Evolutionary conservation across 495 filamentous ascomycete species (phyloP).

Genomic region (Penicillium robsamsonii): DNA sequence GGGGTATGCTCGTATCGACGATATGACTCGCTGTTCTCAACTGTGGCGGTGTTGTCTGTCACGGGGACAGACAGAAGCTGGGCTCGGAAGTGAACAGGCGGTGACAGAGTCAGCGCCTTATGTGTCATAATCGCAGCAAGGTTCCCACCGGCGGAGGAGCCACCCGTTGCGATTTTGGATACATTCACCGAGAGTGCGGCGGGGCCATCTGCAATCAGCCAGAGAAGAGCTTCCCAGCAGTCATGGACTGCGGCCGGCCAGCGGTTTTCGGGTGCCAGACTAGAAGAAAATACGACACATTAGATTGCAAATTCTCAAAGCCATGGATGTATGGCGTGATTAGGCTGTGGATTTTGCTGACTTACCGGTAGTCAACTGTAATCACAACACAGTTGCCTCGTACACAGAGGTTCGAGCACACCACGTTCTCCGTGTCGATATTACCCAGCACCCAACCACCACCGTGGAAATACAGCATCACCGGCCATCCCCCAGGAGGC

Average conservation of each 20-base stretch:
- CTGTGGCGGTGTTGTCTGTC: constrained; percentile 54
- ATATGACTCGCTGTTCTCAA: constrained; percentile 47
- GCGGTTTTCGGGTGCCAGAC: constrained; percentile 54
- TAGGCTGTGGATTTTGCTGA: neutral
- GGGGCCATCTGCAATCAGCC: constrained; percentile 45
- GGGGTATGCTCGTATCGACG: constrained; percentile 48
- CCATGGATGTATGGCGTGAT: constrained; percentile 13
- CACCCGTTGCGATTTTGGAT: constrained; percentile 50
- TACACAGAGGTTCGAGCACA: constrained; percentile 54
- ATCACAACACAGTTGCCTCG: constrained; percentile 52
- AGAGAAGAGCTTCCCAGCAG: constrained; percentile 56
- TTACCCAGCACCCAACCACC: constrained; percentile 60
- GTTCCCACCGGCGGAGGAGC: constrained; percentile 57
- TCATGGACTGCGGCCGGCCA: constrained; percentile 58
- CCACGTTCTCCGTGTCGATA: constrained; percentile 57
- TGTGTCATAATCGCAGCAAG: constrained; percentile 55
- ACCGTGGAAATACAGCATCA: constrained; percentile 57
- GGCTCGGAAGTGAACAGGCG: constrained; percentile 42
- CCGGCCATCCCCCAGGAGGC: constrained; percentile 52
- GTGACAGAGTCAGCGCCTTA: constrained; percentile 45
- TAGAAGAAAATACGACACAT: neutral
- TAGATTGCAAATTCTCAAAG: neutral
- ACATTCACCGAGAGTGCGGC: constrained; percentile 42
- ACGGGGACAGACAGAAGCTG: constrained; percentile 59
- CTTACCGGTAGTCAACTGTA: constrained; percentile 56